These are phyloP conservation scores for Fusarium mundagurra DNA, from an alignment of 2,329 filamentous ascomycete genomes.

Conservation along the genomic window DNA sequence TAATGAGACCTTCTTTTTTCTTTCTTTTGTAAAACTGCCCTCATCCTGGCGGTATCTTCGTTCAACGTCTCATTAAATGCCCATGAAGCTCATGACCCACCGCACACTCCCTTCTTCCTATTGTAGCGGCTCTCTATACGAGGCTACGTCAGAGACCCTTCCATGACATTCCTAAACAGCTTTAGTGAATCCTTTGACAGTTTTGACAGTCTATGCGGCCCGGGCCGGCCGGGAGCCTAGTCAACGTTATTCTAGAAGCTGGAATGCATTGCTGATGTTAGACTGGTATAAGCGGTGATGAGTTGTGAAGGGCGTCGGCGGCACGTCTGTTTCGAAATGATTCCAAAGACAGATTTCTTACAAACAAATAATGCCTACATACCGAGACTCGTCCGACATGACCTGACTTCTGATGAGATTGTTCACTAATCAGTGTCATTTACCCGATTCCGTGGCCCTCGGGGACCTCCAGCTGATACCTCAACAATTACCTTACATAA, in stretches of 20 bases:
- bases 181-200: background rate
- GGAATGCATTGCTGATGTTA: background rate
- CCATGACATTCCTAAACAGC: background rate
- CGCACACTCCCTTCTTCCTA: background rate
- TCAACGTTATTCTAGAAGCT: background rate
- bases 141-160: background rate
- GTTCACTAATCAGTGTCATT: background rate
- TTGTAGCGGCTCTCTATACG: background rate
- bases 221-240: background rate
- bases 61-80: background rate
- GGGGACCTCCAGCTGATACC: background rate
- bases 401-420: background rate
- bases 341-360: background rate
- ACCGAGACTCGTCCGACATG: background rate
- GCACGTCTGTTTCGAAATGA: background rate
- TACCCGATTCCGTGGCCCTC: fast-evolving
- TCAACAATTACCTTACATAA: background rate
- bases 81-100: background rate
- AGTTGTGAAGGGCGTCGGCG: background rate
- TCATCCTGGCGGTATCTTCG: background rate
- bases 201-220: background rate
- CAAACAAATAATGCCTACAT: background rate
- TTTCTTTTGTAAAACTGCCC: background rate
- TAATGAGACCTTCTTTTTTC: slow-evolving; percentile 9
- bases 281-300: background rate